Base-by-base conservation (phyloP, 441 rosid species). In the Corymbia citriodora region DNA sequence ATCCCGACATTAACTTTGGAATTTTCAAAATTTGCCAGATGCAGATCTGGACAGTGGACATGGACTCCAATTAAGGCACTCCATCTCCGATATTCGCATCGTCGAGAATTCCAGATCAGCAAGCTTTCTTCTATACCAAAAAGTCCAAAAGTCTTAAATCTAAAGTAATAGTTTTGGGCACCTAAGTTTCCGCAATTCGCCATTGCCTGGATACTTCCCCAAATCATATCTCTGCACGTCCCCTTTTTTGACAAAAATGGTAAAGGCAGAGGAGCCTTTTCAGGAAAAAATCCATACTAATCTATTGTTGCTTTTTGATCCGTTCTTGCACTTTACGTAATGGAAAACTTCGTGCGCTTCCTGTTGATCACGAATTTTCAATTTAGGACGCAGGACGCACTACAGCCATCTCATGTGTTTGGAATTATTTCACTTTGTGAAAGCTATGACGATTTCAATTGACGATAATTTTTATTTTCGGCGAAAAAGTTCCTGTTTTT, bases 371-470 rank as follows among this genome's bases (percentile, higher is more conserved):
- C 3, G 15, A 10, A 59, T 25, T 33, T 33, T 33, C 33, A 33
- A 33, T 33, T 59, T 10, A 59, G n/a, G 2, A 59, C 0, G n/a
- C 0, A 59, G n/a, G 2, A 59, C 0, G n/a, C 0, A 1, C 25
- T 59, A 7, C 1, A 25, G 14, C 18, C 65, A 25, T 25, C 65
- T 25, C n/a, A 59, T 59, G 25, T 59, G 25, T 25, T 59, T 59
- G 25, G 45, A 59, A 25, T 25, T 59, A 59, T 59, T 59, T 2
- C 65, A 59, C n/a, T 59, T 59, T 25, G 25, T 57, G 7, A 59
- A 14, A 59, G 7, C 10, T 25, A 59, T 10, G 29, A 1, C 1
- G 45, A 57, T 57, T 57, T 21, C 3, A 23, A 57, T 57, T 29
- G 29, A 57, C 13, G 25, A 57, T 19, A 57, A 57, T 55, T 55